Conservation (phyloP, 2,329 filamentous ascomycete species). For the Gnomoniopsis sp. region DNA sequence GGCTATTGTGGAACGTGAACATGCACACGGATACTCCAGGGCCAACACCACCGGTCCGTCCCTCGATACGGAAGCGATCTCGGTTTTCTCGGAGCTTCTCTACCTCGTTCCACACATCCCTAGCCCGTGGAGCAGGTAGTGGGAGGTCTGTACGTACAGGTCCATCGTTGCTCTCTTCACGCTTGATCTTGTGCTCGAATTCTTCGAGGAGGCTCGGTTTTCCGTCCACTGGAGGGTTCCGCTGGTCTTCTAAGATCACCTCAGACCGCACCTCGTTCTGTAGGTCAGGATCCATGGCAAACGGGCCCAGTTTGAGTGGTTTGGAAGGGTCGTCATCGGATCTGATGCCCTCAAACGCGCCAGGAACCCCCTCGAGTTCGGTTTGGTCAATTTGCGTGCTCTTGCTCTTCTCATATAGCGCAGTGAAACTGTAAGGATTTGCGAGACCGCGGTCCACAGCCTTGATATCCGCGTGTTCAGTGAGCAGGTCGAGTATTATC, state of each 20-base stretch:
- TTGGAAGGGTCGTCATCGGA: conserved; percentile 57
- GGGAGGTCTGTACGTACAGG: conserved; percentile 78
- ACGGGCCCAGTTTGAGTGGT: conserved; percentile 70
- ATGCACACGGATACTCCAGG: conserved; percentile 87
- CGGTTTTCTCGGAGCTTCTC: conserved; percentile 91
- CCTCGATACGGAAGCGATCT: conserved; percentile 85
- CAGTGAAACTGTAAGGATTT: conserved; percentile 61
- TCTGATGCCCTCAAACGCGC: conserved; percentile 57
- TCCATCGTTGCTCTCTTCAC: conserved; percentile 82
- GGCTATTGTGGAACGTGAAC: conserved; percentile 97
- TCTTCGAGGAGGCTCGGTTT: conserved; percentile 76
- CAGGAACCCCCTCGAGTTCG: conserved; percentile 63
- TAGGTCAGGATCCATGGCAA: conserved; percentile 80
- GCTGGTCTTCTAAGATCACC: conserved; percentile 79
- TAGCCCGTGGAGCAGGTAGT: conserved; percentile 79
- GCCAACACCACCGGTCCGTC: conserved; percentile 77
- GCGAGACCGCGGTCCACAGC: conserved; percentile 59
- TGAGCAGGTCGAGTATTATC: conserved; percentile 72
- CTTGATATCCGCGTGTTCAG: conserved; percentile 55
- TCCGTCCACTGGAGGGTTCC: conserved; percentile 68
- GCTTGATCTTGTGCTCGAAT: conserved; percentile 84
- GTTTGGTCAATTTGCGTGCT: conserved; percentile 61
- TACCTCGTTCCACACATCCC: conserved; percentile 91
- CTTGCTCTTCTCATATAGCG: conserved; percentile 53
- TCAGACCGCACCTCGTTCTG: conserved; percentile 84